Percentiles rank a stretch among this genome's conserved stretches.
Evolutionary conservation across 768 basidiomycete genomes (phyloP).

Genomic region (Leccinum aurantiacum): DNA sequence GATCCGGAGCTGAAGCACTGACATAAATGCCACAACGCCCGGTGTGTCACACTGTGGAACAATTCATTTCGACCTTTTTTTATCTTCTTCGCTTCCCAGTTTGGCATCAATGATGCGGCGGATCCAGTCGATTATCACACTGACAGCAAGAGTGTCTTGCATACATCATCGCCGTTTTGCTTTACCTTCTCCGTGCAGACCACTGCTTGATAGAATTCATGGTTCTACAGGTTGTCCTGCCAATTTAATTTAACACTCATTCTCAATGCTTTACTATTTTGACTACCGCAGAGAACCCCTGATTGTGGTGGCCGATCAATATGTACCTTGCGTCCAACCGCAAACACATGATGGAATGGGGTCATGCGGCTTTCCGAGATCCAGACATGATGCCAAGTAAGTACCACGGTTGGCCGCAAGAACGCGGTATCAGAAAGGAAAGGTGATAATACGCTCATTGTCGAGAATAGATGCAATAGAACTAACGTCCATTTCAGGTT

Average conservation of each 20-base stretch:
- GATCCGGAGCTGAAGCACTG: no score
- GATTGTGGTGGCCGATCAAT: neutral
- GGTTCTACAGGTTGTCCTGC: neutral
- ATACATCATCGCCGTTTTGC: no score
- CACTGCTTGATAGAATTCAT: neutral
- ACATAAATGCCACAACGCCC: no score
- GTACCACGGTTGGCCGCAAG: neutral
- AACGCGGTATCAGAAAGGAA: neutral
- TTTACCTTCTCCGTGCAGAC: neutral
- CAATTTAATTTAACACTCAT: neutral
- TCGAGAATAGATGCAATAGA: neutral
- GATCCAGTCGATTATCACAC: no score
- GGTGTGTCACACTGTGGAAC: no score
- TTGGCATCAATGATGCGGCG: no score
- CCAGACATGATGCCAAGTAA: neutral
- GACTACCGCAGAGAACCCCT: neutral
- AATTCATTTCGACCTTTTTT: no score
- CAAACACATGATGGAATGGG: neutral
- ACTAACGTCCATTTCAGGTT: neutral
- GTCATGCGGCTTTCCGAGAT: neutral
- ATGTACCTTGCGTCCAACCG: neutral
- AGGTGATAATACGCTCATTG: neutral
- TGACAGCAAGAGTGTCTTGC: no score
- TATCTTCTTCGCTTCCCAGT: no score
- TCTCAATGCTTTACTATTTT: neutral